Conservation (phyloP, 306 rosid genomes). For the Crataegus laevigata region DNA sequence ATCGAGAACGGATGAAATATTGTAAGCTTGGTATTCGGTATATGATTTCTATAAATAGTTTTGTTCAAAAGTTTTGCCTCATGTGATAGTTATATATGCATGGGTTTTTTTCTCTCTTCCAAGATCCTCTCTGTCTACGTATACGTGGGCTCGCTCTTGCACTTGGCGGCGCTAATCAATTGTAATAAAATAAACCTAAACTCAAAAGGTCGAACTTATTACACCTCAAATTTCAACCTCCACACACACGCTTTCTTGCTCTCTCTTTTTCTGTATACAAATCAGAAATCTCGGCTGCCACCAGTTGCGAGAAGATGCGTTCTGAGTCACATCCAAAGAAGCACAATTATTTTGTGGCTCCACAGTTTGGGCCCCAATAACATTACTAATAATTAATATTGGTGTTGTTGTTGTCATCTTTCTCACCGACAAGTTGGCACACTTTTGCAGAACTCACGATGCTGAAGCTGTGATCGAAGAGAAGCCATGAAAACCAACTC, state of each 20-base stretch:
- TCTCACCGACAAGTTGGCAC: not conserved
- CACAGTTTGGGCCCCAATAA: not conserved
- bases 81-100: constrained; percentile 10
- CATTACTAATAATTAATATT: not conserved
- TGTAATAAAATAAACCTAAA: too few species aligned
- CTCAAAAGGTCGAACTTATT: too few species aligned
- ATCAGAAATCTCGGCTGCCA: not conserved
- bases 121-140: not conserved
- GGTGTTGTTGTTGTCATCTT: not conserved
- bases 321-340: constrained; percentile 5
- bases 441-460: not conserved
- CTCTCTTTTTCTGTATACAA: not conserved
- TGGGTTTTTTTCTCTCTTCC: not conserved
- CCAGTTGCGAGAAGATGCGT: constrained; percentile 8
- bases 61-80: not conserved
- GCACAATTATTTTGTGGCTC: constrained; percentile 11
- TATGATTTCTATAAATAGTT: not conserved
- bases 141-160: not conserved
- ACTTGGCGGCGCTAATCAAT: constrained; percentile 20
- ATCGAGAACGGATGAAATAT: not conserved
- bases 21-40: not conserved
- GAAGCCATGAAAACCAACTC: not conserved
- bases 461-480: not conserved
- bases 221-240: constrained; percentile 1
- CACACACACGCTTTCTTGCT: constrained; percentile 13